Base-by-base conservation (phyloP, 2,329 filamentous ascomycete genomes). In the Fusarium cicatricum region DNA sequence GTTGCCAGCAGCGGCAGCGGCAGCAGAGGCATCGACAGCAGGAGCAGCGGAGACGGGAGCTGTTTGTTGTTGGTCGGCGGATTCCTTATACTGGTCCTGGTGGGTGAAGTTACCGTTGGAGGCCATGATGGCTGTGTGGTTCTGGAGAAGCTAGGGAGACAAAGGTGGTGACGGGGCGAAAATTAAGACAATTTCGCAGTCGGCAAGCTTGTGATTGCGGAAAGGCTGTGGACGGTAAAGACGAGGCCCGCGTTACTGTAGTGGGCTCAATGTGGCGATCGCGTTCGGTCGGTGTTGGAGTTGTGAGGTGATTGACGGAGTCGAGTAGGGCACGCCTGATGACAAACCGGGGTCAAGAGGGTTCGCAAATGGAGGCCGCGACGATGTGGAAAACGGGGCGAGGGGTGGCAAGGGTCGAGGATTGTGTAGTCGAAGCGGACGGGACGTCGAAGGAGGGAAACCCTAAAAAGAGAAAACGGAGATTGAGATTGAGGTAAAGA, bases 61-160 rank as follows among this genome's bases (percentile, higher is more conserved):
- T 55, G 71, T 52, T 58, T 64, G 67, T 60, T 72, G 73, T 67
- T 78, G 76, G 55, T 79, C 77, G 63, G 70, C 56, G 59, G 69
- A 52, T 56, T 58, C 60, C 68, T 76, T 74, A 63, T 75, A 74
- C 70, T 80, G 75, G 62, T 79, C 75, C 72, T 77, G 75, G 68
- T 78, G 75, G 70, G 71, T 73, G 70, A 78, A 74, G 71, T 75
- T 82, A 74, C 82, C 83, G 82, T 84, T 85, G 71, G 82, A 82
- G 71, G 83, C 80, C 83, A 85, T 85, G 65, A 54, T 71, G 65
- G 64, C 60, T 68, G 51, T 68, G 57, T 52, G 59, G 31, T 59
- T 54, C 42, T 62, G 54, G 39, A 49, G 49, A 57, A 45, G 48
- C 43, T 46, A 39, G 48, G 59, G 43, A 45, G 42, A 49, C 51